Base-by-base conservation (phyloP, 129 eudicot genomes). In the Scalesia atractyloides region DNA sequence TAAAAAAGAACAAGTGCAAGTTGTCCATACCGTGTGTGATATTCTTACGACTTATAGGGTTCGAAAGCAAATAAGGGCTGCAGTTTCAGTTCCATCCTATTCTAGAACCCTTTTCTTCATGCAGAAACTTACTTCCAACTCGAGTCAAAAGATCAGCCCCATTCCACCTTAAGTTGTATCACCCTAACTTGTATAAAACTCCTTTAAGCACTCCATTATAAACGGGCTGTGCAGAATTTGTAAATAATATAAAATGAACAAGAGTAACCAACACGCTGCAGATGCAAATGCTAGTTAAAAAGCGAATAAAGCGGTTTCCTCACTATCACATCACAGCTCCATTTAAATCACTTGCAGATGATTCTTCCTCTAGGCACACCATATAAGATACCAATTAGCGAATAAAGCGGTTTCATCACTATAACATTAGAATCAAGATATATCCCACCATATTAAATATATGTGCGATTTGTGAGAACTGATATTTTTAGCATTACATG, bases 141-240 rank as follows among this genome's bases (percentile, higher is more conserved):
- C 96, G 88, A 50, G 88, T 81, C 75, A 94, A 75, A 70, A 94
- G 93, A 77, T 88, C 96, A 79, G 91, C 97, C 66, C 97, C 99
- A 73, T 90, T 94, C 96, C 96, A 86, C 71, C 97, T 83, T 80
- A 84, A 69, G 74, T 44, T 13, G 92, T 79, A 63, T 94, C 98
- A 83, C 90, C 98, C 72, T 94, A 94, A 47, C 88, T 80, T 36
- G 86, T 79, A 70, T 93, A 93, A 49, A 93, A 89, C 88, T 93
- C 98, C 76, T 9, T 70, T 73, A 93, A 76, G 85, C 98, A 93
- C 78, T 88, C 89, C 90, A 76, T 64, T 36, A 89, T 73, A 66
- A 94, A 94, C 4, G 86, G 82, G 73, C 97, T 93, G 91, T 77
- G 77, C 22, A 67, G 16, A 56, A 34, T 2, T 18, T 15, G 5